Evolutionary conservation across 352 stramenopile species (phyloP).

Genomic region (Phytopythium chamaehyphon): DNA sequence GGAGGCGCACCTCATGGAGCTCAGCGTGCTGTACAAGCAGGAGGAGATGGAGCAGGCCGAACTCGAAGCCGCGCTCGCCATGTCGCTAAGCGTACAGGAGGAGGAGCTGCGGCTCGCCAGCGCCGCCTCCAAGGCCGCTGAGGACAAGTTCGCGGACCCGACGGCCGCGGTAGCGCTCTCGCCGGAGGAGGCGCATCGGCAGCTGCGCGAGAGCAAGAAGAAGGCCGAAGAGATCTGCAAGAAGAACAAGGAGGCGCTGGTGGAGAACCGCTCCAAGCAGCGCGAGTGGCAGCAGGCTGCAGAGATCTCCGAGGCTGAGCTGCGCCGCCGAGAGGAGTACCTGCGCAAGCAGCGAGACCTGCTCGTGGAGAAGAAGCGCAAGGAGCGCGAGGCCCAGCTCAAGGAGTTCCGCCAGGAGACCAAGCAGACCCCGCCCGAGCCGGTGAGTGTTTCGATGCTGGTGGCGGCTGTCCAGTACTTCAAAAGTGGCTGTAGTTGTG

Average conservation of each 20-base stretch:
- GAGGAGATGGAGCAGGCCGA: conserved; percentile 85
- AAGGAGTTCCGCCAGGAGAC: conserved; percentile 75
- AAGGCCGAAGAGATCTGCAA: conserved; percentile 70
- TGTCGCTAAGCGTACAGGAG: conserved; percentile 69
- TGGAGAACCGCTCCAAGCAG: conserved; percentile 64
- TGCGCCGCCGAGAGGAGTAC: conserved; percentile 75
- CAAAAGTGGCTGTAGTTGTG: not conserved
- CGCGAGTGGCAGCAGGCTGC: conserved; percentile 58
- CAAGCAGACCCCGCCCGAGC: conserved; percentile 54
- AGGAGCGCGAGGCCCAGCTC: conserved; percentile 63
- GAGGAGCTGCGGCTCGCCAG: conserved; percentile 58
- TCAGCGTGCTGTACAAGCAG: conserved; percentile 83
- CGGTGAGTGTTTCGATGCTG: conserved; percentile 13
- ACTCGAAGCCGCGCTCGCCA: conserved; percentile 69
- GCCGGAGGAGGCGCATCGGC: conserved; percentile 47
- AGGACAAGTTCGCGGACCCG: conserved; percentile 53
- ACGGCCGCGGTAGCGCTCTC: conserved; percentile 22
- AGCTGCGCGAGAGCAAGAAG: conserved; percentile 65
- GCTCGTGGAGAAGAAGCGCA: conserved; percentile 82
- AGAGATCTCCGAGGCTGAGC: conserved; percentile 63
- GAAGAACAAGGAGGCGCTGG: conserved; percentile 70
- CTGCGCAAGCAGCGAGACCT: conserved; percentile 67
- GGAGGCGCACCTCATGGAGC: conserved; percentile 77
- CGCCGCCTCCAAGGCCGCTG: conserved; percentile 47
- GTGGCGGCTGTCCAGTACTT: not conserved